These are phyloP conservation scores for Trichoderma sp. DNA, from an alignment of 2,329 filamentous ascomycete species.

Conservation along the genomic window DNA sequence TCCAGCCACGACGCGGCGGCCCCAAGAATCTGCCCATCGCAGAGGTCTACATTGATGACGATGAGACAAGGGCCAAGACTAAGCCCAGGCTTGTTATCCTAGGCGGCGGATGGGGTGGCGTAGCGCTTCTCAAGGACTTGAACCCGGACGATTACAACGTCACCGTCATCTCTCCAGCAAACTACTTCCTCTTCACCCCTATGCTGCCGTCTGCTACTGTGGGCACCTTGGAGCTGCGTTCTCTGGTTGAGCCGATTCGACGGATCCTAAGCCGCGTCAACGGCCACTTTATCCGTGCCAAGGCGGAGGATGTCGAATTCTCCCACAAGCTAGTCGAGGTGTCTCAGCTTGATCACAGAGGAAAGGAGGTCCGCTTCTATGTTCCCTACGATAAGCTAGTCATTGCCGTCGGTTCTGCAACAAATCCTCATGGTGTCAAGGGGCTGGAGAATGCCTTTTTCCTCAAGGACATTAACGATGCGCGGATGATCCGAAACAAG, in stretches of 20 bases:
- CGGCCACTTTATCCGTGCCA: constrained; percentile 87
- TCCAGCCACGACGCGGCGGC: constrained; percentile 77
- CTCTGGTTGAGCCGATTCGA: constrained; percentile 87
- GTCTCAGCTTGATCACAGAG: constrained; percentile 65
- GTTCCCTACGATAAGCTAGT: constrained; percentile 97
- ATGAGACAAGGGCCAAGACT: constrained; percentile 74
- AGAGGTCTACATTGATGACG: constrained; percentile 83
- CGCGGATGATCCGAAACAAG: constrained; percentile 81
- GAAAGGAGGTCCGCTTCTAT: constrained; percentile 80
- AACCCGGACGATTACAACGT: constrained; percentile 92
- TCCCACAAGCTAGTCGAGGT: constrained; percentile 87
- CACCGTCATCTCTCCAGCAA: constrained; percentile 88
- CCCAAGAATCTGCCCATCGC: constrained; percentile 94
- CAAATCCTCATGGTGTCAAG: constrained; percentile 93
- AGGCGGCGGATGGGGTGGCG: constrained; percentile 92
- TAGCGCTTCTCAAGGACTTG: constrained; percentile 85
- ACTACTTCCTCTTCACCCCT: constrained; percentile 97
- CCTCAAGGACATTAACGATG: constrained; percentile 92
- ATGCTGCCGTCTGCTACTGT: constrained; percentile 98
- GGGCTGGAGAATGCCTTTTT: constrained; percentile 92
- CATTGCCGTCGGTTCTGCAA: constrained; percentile 84
- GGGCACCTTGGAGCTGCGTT: constrained; percentile 86
- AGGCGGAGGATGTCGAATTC: constrained; percentile 86
- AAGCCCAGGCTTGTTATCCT: constrained; percentile 92
- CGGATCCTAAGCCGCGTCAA: constrained; percentile 73